Evolutionary conservation across 169 alveolate species (phyloP).

Genomic region (Plasmodium fragile): DNA sequence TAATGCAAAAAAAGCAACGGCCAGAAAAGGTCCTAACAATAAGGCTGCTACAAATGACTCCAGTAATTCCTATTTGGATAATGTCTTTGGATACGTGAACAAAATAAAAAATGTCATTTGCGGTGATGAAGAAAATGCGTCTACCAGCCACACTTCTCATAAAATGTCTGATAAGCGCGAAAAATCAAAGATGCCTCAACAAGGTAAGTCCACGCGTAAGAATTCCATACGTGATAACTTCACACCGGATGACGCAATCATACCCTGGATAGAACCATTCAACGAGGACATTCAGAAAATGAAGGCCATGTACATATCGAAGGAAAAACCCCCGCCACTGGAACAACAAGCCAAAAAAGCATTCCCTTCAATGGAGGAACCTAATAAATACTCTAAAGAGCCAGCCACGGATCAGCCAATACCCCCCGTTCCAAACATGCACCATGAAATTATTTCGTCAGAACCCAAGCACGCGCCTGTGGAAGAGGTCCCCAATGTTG

Average conservation of each 20-base stretch:
- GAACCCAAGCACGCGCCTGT: neutral
- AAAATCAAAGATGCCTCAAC: neutral
- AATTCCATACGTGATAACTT: neutral
- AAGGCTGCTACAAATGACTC: neutral
- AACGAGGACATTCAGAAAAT: neutral
- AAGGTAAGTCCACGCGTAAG: neutral
- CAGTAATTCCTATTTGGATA: neutral
- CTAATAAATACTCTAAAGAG: neutral
- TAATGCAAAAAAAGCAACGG: neutral
- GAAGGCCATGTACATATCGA: neutral
- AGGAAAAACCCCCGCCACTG: neutral
- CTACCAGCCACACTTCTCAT: neutral
- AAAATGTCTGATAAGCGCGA: neutral
- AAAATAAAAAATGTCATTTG: conserved; percentile 8
- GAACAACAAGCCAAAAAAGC: neutral
- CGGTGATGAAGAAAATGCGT: neutral
- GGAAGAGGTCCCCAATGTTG: neutral
- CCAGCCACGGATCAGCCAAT: neutral
- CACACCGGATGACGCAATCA: neutral
- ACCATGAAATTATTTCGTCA: neutral
- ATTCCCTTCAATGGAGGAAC: neutral
- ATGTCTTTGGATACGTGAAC: conserved; percentile 14
- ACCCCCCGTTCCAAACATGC: neutral
- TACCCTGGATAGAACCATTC: neutral
- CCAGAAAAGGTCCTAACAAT: neutral